phyloP scores from a whole-genome alignment of 108 stramenopile genomes.

The Skeletonema potamos region DNA sequence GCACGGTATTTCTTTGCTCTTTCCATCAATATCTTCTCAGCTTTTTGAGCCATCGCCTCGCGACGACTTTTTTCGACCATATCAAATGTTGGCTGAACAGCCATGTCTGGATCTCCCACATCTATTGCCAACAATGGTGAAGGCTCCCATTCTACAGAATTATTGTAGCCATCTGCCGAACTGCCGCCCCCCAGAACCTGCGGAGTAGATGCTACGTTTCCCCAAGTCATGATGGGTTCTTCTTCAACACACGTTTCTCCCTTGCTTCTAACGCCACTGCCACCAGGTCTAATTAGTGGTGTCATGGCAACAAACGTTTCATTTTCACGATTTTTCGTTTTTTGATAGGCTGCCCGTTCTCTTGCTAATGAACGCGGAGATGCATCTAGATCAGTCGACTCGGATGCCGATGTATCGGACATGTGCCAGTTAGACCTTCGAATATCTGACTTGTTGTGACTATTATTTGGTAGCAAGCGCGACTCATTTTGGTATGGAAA shows the following conservation, averaged over 20 bases:
- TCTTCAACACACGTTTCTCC: slow-evolving; percentile 22
- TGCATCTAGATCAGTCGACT: slow-evolving; percentile 72
- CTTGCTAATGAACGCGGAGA: slow-evolving; percentile 36
- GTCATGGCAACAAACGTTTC: slow-evolving; percentile 75
- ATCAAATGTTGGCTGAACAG: slow-evolving; percentile 28
- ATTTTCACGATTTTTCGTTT: slow-evolving; percentile 28
- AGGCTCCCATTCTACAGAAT: slow-evolving; percentile 25
- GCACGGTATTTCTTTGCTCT: slow-evolving; percentile 30
- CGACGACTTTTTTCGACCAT: slow-evolving; percentile 31
- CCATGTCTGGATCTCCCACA: not conserved
- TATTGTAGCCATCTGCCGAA: slow-evolving; percentile 14
- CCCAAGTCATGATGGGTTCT: slow-evolving; percentile 77
- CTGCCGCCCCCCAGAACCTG: slow-evolving; percentile 44
- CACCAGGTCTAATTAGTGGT: slow-evolving; percentile 64
- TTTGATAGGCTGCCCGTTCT: slow-evolving; percentile 41
- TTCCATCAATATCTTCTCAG: slow-evolving; percentile 23
- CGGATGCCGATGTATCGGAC: slow-evolving; percentile 51
- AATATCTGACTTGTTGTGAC: not conserved
- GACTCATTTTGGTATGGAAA: slow-evolving; percentile 58
- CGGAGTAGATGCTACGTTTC: slow-evolving; percentile 63
- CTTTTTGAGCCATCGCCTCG: slow-evolving; percentile 32
- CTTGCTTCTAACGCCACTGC: not conserved
- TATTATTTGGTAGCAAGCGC: slow-evolving; percentile 12
- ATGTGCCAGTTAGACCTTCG: not conserved
- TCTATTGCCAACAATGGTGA: not conserved